phyloP scores from a whole-genome alignment of 371 early-diverging fungal genomes.

The Neoconidiobolus thromboides region DNA sequence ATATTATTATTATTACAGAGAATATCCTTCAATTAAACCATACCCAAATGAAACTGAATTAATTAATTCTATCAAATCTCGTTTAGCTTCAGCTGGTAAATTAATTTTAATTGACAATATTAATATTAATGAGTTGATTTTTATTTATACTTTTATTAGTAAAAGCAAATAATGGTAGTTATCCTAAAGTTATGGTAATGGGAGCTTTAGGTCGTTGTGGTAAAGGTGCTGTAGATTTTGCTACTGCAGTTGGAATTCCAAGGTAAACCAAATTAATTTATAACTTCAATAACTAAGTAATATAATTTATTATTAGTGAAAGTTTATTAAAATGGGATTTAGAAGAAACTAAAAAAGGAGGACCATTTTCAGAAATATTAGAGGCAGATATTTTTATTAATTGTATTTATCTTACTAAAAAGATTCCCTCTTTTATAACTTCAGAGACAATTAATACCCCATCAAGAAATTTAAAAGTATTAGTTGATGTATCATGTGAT shows the following conservation, averaged over 20 bases:
- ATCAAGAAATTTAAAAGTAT: slow-evolving; percentile 50
- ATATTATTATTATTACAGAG: slow-evolving; percentile 8
- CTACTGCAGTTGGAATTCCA: slow-evolving; percentile 66
- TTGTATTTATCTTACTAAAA: slow-evolving; percentile 83
- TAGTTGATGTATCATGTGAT: slow-evolving; percentile 92
- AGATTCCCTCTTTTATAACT: slow-evolving; percentile 88
- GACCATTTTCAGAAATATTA: slow-evolving; percentile 83
- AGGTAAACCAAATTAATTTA: slow-evolving; percentile 18
- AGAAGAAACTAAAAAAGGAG: slow-evolving; percentile 78
- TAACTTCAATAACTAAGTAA: background rate
- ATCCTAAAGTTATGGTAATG: slow-evolving; percentile 85
- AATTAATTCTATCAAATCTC: slow-evolving; percentile 44
- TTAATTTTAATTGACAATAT: background rate
- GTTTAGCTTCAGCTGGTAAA: slow-evolving; percentile 46
- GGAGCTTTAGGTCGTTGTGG: slow-evolving; percentile 96
- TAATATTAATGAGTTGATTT: background rate
- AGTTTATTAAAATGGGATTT: slow-evolving; percentile 90
- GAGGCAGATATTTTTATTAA: slow-evolving; percentile 87
- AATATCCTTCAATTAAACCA: slow-evolving; percentile 53
- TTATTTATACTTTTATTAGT: background rate
- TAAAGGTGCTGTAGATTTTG: slow-evolving; percentile 69
- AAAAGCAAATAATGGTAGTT: slow-evolving; percentile 27
- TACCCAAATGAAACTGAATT: slow-evolving; percentile 70
- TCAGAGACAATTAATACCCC: slow-evolving; percentile 41
- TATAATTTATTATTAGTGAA: slow-evolving; percentile 14